Base-by-base conservation (phyloP, 108 stramenopile species). In the Discostella stelligeroides region DNA sequence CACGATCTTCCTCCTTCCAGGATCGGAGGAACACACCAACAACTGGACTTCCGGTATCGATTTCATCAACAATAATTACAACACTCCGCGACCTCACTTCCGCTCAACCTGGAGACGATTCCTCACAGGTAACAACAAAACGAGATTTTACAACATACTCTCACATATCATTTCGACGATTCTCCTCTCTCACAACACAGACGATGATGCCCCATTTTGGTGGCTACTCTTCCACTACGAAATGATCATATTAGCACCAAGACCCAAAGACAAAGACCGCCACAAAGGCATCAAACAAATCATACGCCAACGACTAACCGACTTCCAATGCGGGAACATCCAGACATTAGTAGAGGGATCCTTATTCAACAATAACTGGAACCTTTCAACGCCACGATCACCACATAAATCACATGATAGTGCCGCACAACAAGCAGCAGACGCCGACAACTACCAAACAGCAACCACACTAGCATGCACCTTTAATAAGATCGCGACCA, bases 371-470 rank as follows among this genome's bases (percentile, higher is more conserved):
- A 13, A 14, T 17, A 62, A 45, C 11, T 17, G 60, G 8, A 13
- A 46, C 0, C 13, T 39, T 7, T 15, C 48, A 13, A 49, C 47
- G 12, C 28, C 47, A 8, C 18, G 17, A 0, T 39, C 70, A 37
- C 49, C 58, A 10, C 0, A 21, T 0, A 1, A 7, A 0, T 7
- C 23, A 6, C 8, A 21, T 12, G 61, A 70, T 49, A 10, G 9
- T 10, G 49, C 60, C 4, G 41, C 53, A 53, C 75, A 70, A 46
- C 39, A 15, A 5, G 62, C 75, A 6, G 69, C 75, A 20, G 69
- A 76, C 43, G 23, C 11, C 49, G 75, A 76, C 61, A 70, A 76
- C 40, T 70, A 40, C 23, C 46, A 42, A 37, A 70, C 68, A 7
- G 68, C 68, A 29, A 42, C 55, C 34, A 15, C 51, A 7, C 34